phyloP scores from a whole-genome alignment of 2,329 filamentous ascomycete genomes.

The Hortaea werneckii region DNA sequence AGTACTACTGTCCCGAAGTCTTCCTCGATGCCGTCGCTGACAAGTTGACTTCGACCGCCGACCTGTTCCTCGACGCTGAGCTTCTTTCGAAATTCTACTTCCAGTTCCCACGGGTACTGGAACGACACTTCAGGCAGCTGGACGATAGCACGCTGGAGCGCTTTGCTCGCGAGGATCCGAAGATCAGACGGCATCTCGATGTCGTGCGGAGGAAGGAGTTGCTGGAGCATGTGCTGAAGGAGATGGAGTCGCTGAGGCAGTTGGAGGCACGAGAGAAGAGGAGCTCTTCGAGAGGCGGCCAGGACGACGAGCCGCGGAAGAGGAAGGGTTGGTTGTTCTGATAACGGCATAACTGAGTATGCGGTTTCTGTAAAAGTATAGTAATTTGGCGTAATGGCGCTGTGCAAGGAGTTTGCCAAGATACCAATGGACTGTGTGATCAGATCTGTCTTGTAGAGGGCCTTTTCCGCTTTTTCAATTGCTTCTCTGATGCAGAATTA shows the following conservation, averaged over 20 bases:
- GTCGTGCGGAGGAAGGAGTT: slow-evolving; percentile 87
- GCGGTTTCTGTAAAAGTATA: too few relatives aligned
- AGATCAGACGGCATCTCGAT: slow-evolving; percentile 79
- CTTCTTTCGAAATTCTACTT: slow-evolving; percentile 96
- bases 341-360: too few relatives aligned
- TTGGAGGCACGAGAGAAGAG: slow-evolving; percentile 66
- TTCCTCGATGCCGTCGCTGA: slow-evolving; percentile 96
- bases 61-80: slow-evolving; percentile 95
- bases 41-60: slow-evolving; percentile 87
- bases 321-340: slow-evolving; percentile 26
- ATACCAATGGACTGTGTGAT: too few relatives aligned
- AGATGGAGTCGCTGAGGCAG: slow-evolving; percentile 85
- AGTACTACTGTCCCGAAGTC: slow-evolving; percentile 92
- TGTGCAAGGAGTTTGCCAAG: too few relatives aligned
- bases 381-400: too few relatives aligned
- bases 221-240: slow-evolving; percentile 82
- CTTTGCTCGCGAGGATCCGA: slow-evolving; percentile 88
- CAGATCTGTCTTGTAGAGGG: too few relatives aligned
- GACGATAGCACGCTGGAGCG: slow-evolving; percentile 67
- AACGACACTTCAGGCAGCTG: slow-evolving; percentile 65
- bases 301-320: slow-evolving; percentile 20
- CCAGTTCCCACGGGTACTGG: slow-evolving; percentile 84
- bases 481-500: too few relatives aligned
- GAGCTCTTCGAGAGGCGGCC: slow-evolving; percentile 29
- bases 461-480: too few relatives aligned